Evolutionary conservation across 177 flowering plant genomes (phyloP).

Genomic region (Telopea speciosissima): DNA sequence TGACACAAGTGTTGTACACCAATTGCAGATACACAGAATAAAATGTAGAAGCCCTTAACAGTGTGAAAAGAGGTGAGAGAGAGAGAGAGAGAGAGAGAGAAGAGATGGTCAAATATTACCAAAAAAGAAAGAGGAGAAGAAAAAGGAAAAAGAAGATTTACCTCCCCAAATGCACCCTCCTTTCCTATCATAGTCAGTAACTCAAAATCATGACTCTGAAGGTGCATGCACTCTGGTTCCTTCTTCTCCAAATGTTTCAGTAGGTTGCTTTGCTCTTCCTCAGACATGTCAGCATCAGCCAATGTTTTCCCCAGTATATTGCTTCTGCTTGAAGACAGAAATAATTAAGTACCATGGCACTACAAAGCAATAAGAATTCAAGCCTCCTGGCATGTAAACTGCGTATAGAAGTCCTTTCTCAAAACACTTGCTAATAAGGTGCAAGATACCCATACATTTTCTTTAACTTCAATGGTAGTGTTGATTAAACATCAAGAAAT

Average conservation of each 20-base stretch:
- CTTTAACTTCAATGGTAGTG: not conserved
- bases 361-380: not conserved
- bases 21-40: no score
- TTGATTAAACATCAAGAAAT: not conserved
- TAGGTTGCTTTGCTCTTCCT: slow-evolving; percentile 83
- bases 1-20: no score
- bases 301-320: slow-evolving; percentile 72
- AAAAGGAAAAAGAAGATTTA: slow-evolving; percentile 15
- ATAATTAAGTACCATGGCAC: not conserved
- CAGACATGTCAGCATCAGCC: slow-evolving; percentile 89
- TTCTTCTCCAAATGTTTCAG: slow-evolving; percentile 80
- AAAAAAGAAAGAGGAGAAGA: not conserved
- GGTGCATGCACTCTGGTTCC: slow-evolving; percentile 97
- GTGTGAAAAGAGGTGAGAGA: no score
- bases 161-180: slow-evolving; percentile 99
- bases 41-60: no score
- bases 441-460: no score
- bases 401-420: not conserved
- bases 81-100: not conserved
- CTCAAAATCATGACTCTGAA: slow-evolving; percentile 97
- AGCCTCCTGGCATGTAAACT: not conserved
- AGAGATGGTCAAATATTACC: not conserved
- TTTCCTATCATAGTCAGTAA: slow-evolving; percentile 96
- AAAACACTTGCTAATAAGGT: no score
- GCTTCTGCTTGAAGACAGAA: slow-evolving; percentile 45